Percentiles rank a stretch among this genome's conserved stretches.
Conservation (phyloP, 176 grass and related monocot genomes). For the Aegilops speltoides region DNA sequence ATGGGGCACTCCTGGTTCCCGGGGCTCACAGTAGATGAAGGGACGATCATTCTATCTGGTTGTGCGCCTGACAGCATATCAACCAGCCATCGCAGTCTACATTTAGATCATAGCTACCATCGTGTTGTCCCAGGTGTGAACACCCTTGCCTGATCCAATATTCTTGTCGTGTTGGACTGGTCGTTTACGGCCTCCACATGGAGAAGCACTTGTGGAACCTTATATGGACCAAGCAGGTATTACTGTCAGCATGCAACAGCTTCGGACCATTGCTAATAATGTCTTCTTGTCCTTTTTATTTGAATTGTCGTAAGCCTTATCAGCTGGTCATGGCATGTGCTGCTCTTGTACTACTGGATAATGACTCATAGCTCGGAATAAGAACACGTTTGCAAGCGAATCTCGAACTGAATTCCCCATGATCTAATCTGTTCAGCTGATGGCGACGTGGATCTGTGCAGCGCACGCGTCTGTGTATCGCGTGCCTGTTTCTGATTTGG, state of each 20-base stretch:
- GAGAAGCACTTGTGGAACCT: background rate
- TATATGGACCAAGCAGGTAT: constrained; percentile 24
- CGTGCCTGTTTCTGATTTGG: background rate
- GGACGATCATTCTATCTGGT: background rate
- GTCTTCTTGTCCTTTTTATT: background rate
- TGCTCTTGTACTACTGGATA: background rate
- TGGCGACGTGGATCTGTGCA: background rate
- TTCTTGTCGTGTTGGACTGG: constrained; percentile 33
- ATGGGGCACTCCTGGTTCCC: constrained; percentile 38
- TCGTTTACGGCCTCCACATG: constrained; percentile 15
- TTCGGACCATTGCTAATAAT: constrained; percentile 26
- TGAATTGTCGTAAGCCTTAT: background rate
- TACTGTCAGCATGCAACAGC: constrained; percentile 9
- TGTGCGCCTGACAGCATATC: background rate
- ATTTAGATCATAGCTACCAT: constrained; percentile 13
- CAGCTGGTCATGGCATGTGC: constrained; percentile 3
- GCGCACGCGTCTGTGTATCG: background rate
- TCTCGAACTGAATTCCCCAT: background rate
- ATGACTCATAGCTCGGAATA: background rate
- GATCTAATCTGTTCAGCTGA: background rate
- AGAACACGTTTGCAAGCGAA: constrained; percentile 27
- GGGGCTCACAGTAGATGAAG: constrained; percentile 43
- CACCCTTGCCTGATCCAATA: background rate
- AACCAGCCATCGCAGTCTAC: background rate
- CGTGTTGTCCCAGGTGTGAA: constrained; percentile 37